These are phyloP conservation scores for Scopulariopsis brevicaulis DNA, from an alignment of 2,329 filamentous ascomycete species.

Conservation along the genomic window DNA sequence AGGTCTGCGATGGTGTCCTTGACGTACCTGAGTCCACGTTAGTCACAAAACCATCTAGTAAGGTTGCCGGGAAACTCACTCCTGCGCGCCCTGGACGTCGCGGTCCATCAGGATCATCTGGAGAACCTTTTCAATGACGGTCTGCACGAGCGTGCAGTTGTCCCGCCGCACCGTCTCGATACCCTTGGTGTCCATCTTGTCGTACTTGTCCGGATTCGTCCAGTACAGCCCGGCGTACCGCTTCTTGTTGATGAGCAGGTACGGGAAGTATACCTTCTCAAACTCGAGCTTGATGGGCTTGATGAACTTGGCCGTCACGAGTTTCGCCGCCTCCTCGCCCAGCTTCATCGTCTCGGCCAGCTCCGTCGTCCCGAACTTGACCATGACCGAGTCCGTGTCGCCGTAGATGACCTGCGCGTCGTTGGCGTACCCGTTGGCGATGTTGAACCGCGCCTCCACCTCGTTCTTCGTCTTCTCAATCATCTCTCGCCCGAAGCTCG, in stretches of 20 bases:
- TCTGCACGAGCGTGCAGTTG: slow-evolving; percentile 91
- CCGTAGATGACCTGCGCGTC: slow-evolving; percentile 97
- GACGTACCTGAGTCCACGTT: slow-evolving; percentile 57
- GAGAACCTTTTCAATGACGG: slow-evolving; percentile 91
- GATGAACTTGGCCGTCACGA: slow-evolving; percentile 82
- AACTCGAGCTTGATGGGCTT: slow-evolving; percentile 99
- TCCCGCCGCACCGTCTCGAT: slow-evolving; percentile 97
- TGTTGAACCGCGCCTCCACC: slow-evolving; percentile 79
- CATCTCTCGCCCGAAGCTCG: slow-evolving; percentile 95
- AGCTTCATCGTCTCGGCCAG: slow-evolving; percentile 85
- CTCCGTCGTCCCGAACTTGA: slow-evolving; percentile 89
- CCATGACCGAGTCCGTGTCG: slow-evolving; percentile 99
- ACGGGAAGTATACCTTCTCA: slow-evolving; percentile 98
- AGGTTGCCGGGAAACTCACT: slow-evolving; percentile 45
- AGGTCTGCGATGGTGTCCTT: slow-evolving; percentile 93
- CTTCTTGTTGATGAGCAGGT: slow-evolving; percentile 99
- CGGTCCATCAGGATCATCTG: slow-evolving; percentile 92
- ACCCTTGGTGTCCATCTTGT: slow-evolving; percentile 99
- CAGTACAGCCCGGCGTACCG: slow-evolving; percentile 96
- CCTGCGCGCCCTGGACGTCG: slow-evolving; percentile 82
- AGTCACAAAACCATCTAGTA: not conserved
- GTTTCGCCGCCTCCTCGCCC: slow-evolving; percentile 83
- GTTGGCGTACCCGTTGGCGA: slow-evolving; percentile 88
- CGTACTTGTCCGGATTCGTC: slow-evolving; percentile 88
- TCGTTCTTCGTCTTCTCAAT: slow-evolving; percentile 98